Percentiles rank a stretch among this genome's conserved stretches.
These are phyloP conservation scores for Serendipita sp. DNA, from an alignment of 1,284 basidiomycete species.

Conservation along the genomic window DNA sequence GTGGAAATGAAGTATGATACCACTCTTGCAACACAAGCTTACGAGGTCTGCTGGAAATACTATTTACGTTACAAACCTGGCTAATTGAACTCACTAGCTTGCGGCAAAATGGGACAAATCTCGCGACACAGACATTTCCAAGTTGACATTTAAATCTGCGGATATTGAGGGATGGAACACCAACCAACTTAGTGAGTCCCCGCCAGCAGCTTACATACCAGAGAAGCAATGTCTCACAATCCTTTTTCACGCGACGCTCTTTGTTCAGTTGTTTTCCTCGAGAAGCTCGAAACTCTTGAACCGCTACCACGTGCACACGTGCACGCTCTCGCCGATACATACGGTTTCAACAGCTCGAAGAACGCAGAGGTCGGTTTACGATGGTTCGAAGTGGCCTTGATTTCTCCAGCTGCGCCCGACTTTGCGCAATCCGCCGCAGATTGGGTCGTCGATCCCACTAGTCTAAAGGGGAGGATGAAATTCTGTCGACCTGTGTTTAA, in stretches of 20 bases:
- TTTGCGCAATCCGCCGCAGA: conserved; percentile 37
- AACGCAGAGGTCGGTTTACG: conserved; percentile 65
- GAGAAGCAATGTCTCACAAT: not conserved
- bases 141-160: conserved; percentile 21
- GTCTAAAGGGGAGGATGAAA: conserved; percentile 67
- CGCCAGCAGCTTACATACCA: not conserved
- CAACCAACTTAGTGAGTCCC: not conserved
- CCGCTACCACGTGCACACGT: conserved; percentile 44
- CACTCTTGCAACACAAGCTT: conserved; percentile 59
- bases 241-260: not conserved
- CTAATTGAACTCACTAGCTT: not conserved
- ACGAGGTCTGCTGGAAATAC: conserved; percentile 18
- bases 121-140: conserved; percentile 8
- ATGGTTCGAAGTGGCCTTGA: conserved; percentile 52
- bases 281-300: conserved; percentile 42
- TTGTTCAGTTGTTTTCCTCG: conserved; percentile 54
- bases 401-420: conserved; percentile 32
- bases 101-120: conserved; percentile 9
- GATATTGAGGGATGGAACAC: conserved; percentile 13
- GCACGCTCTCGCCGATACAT: conserved; percentile 38
- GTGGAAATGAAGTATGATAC: conserved; percentile 75
- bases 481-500: conserved; percentile 61
- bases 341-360: conserved; percentile 34
- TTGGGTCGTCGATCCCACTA: conserved; percentile 52
- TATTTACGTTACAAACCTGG: not conserved